These are phyloP conservation scores for Chenopodium album DNA, from an alignment of 148 eudicot genomes.

Conservation along the genomic window DNA sequence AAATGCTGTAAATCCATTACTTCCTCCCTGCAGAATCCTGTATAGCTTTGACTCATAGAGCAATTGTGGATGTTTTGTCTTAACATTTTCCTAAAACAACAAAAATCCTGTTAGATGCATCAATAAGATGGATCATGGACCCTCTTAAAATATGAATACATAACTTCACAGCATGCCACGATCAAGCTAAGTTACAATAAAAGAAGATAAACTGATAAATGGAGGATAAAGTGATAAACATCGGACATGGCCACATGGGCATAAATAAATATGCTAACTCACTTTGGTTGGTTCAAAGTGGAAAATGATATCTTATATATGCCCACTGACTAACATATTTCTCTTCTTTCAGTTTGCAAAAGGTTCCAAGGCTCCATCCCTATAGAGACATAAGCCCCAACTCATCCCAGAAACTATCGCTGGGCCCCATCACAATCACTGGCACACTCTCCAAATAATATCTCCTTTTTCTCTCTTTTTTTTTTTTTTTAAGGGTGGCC, in stretches of 20 bases:
- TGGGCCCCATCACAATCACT: neutral
- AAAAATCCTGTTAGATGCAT: constrained; percentile 1
- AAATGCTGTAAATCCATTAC: constrained; percentile 41
- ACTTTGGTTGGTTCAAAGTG: neutral
- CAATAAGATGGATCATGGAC: neutral
- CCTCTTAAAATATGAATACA: neutral
- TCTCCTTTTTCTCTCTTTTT: neutral
- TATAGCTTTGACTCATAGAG: constrained; percentile 89
- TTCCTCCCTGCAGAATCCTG: constrained; percentile 92
- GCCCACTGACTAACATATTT: neutral
- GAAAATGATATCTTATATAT: neutral
- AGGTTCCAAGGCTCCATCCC: neutral
- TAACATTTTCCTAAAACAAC: constrained; percentile 76
- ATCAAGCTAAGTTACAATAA: neutral
- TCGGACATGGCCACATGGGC: neutral
- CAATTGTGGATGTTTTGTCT: constrained; percentile 93
- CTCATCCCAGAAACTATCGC: neutral
- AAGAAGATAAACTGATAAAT: neutral
- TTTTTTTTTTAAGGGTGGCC: too few relatives aligned
- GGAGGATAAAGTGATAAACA: neutral
- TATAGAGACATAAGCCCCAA: neutral
- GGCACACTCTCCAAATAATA: neutral
- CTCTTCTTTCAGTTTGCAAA: neutral
- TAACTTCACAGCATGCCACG: neutral
- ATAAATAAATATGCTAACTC: neutral